phyloP scores from a whole-genome alignment of 140 eudicot species.

The Cichorium intybus region DNA sequence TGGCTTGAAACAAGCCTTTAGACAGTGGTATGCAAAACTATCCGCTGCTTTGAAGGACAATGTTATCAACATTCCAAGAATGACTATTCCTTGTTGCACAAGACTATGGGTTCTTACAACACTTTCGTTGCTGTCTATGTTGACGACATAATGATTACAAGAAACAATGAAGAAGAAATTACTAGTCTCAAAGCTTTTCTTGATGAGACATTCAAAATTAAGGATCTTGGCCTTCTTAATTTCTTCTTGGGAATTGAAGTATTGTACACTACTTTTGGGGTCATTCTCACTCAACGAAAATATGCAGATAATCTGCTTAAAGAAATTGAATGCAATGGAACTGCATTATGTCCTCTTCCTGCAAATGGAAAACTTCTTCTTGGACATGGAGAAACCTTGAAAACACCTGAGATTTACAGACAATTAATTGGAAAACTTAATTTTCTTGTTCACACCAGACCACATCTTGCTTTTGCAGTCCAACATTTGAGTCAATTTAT shows the following conservation, averaged over 20 bases:
- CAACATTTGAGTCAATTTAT: background rate
- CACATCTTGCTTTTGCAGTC: background rate
- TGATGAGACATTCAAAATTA: background rate
- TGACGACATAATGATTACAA: too few relatives aligned
- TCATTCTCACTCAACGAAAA: too few relatives aligned
- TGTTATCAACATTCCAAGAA: background rate
- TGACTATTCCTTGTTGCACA: background rate
- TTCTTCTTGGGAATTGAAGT: too few relatives aligned
- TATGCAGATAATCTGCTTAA: background rate
- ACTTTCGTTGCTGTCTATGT: background rate
- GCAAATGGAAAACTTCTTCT: background rate
- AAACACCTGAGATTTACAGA: background rate
- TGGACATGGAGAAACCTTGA: background rate
- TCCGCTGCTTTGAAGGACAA: background rate
- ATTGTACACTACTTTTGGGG: too few relatives aligned
- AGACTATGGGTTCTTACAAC: background rate
- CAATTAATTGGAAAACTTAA: background rate
- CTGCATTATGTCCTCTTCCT: background rate
- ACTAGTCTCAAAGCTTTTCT: background rate
- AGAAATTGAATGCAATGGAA: background rate
- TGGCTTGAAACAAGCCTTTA: background rate
- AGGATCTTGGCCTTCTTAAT: too few relatives aligned
- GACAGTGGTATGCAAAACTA: background rate
- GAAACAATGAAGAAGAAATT: background rate
- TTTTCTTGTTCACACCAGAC: too few relatives aligned